phyloP scores from a whole-genome alignment of 169 alveolate genomes.

The Plasmodium chabaudi region DNA sequence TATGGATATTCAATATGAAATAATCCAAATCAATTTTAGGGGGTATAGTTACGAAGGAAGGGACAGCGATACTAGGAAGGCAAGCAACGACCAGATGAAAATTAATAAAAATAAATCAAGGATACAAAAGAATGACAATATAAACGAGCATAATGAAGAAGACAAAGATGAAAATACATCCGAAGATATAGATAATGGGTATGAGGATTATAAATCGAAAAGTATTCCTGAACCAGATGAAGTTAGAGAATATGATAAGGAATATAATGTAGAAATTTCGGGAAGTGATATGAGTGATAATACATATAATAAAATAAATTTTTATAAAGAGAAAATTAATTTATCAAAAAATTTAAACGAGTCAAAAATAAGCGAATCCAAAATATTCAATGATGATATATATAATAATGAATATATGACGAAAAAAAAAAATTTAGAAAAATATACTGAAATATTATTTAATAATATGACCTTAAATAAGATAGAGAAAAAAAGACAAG shows the following conservation, averaged over 20 bases:
- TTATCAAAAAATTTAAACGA: constrained; percentile 15
- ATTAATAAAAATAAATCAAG: background rate
- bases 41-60: background rate
- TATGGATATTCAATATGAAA: background rate
- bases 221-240: background rate
- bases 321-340: constrained; percentile 48
- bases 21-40: background rate
- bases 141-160: background rate
- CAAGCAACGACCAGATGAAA: too few species aligned
- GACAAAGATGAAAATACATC: background rate
- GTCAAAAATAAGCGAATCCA: too few species aligned
- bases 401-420: background rate
- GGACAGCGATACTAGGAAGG: background rate
- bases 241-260: constrained; percentile 22
- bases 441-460: constrained; percentile 32
- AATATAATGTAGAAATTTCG: constrained; percentile 15
- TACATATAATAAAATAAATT: constrained; percentile 39
- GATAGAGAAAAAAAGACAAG: constrained; percentile 7
- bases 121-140: background rate
- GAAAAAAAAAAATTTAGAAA: constrained; percentile 39
- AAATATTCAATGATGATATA: too few species aligned
- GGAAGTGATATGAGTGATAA: constrained; percentile 33
- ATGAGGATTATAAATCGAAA: background rate
- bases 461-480: background rate
- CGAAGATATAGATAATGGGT: background rate